Conservation (phyloP, 2,329 filamentous ascomycete genomes). For the Ophiostoma quercus region DNA sequence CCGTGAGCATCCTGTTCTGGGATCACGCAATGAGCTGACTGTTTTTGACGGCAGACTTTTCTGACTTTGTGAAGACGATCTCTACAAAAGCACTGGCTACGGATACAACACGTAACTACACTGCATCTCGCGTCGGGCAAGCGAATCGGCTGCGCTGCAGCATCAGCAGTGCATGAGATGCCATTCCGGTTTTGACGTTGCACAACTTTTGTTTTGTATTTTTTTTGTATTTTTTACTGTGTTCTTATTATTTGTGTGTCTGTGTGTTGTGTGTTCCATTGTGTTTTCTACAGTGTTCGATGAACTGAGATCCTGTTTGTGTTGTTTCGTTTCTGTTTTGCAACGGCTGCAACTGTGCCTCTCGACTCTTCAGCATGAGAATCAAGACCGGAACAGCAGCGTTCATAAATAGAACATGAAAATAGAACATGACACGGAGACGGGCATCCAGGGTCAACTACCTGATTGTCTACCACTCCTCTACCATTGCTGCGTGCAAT, state of each 20-base stretch:
- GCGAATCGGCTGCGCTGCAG: conserved; percentile 12
- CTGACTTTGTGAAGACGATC: too few relatives aligned
- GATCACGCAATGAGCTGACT: background rate
- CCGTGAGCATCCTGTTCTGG: background rate
- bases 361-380: background rate
- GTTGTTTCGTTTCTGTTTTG: background rate
- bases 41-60: too few relatives aligned
- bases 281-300: background rate
- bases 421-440: background rate
- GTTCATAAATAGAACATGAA: background rate
- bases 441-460: too few relatives aligned
- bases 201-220: background rate
- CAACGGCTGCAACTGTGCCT: background rate
- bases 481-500: background rate
- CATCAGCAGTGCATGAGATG: background rate
- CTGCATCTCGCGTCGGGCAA: conserved; percentile 16
- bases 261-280: background rate
- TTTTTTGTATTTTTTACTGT: background rate
- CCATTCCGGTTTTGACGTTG: conserved; percentile 20
- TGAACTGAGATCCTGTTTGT: background rate
- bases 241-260: too few relatives aligned
- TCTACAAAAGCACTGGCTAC: background rate
- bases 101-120: background rate
- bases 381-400: too few relatives aligned
- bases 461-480: too few relatives aligned